Conservation (phyloP, 2,329 filamentous ascomycete genomes). For the Botryotinia convoluta region DNA sequence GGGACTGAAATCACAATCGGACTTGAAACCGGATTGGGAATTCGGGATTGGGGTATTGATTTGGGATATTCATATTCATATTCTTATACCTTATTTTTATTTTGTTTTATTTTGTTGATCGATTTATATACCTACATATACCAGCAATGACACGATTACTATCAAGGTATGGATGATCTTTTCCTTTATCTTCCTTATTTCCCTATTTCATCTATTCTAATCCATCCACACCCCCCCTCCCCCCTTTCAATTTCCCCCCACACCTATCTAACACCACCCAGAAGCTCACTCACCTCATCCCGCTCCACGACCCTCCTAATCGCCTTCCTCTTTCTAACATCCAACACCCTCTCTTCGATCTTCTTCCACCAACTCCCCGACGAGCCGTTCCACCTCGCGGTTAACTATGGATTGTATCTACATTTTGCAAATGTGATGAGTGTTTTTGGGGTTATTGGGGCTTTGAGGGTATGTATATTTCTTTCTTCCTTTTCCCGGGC, state of each 20-base stretch:
- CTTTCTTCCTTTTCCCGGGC: slow-evolving; percentile 28
- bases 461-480: slow-evolving; percentile 41
- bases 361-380: slow-evolving; percentile 38
- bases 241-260: neutral
- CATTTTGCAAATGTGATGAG: slow-evolving; percentile 42
- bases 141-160: neutral
- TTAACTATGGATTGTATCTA: slow-evolving; percentile 41
- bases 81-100: neutral
- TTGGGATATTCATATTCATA: neutral
- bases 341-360: slow-evolving; percentile 35
- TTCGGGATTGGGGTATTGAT: neutral
- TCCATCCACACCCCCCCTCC: too few species aligned
- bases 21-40: neutral
- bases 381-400: slow-evolving; percentile 37
- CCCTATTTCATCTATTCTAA: neutral
- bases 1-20: neutral
- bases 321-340: slow-evolving; percentile 33
- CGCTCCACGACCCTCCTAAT: slow-evolving; percentile 28
- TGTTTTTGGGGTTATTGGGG: slow-evolving; percentile 44
- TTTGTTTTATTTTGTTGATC: neutral
- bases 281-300: neutral
- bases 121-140: neutral
- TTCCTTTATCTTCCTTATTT: too few species aligned
- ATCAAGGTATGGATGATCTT: slow-evolving; percentile 1
- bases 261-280: neutral